Conservation (phyloP, 352 stramenopile species). For the Blastocystis hominis region DNA sequence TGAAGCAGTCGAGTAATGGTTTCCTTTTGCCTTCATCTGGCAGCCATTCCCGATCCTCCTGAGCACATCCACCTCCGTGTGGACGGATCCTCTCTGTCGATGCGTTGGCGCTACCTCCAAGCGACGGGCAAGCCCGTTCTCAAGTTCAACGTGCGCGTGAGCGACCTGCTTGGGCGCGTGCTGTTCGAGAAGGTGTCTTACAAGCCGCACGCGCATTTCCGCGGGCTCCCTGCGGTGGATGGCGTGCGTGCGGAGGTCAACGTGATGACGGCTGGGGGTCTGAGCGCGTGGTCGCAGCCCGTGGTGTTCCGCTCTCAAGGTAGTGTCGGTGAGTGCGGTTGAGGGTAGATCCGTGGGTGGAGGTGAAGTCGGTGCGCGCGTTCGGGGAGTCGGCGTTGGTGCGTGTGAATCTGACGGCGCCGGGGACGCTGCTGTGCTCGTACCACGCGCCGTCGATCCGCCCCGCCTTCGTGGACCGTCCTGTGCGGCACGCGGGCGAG, state of each 20-base stretch:
- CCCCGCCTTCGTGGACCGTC: not conserved
- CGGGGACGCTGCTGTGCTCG: not conserved
- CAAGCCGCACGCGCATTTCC: not conserved
- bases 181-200: constrained; percentile 33
- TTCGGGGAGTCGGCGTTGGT: not conserved
- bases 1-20: not conserved
- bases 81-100: not conserved
- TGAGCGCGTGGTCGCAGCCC: not conserved
- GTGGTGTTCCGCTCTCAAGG: not conserved
- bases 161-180: not conserved
- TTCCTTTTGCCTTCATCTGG: not conserved
- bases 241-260: not conserved
- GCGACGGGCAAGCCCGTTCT: not conserved
- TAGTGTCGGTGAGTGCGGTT: not conserved
- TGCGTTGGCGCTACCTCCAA: not conserved
- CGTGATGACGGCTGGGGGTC: not conserved
- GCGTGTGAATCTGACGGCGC: not conserved
- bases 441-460: not conserved
- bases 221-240: not conserved
- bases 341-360: not conserved
- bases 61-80: not conserved
- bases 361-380: not conserved
- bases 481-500: not conserved
- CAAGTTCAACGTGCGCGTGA: constrained; percentile 33
- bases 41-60: not conserved